Evolutionary conservation across 2,329 filamentous ascomycete species (phyloP).

Genomic region (Parastagonospora nodorum): DNA sequence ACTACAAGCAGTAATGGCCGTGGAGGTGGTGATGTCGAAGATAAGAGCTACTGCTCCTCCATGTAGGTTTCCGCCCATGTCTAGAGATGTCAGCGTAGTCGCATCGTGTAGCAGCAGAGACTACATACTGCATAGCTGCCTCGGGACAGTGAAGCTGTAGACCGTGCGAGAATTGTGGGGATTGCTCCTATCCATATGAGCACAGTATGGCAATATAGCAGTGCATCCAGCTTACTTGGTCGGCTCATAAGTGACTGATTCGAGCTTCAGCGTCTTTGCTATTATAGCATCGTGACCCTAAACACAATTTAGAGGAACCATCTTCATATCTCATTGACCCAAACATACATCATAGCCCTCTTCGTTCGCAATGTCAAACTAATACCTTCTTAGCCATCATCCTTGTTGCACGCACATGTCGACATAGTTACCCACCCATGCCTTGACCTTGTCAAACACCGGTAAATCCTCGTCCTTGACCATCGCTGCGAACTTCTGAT

Average conservation of each 20-base stretch:
- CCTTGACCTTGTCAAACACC: slow-evolving; percentile 24
- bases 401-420: neutral
- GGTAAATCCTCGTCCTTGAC: slow-evolving; percentile 8
- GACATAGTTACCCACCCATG: slow-evolving; percentile 14
- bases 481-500: too few species aligned
- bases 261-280: slow-evolving; percentile 38
- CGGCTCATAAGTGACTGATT: slow-evolving; percentile 38
- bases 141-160: slow-evolving; percentile 53
- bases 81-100: neutral
- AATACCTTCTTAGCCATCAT: slow-evolving; percentile 5
- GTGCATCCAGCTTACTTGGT: slow-evolving; percentile 9
- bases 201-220: neutral
- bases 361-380: slow-evolving; percentile 25
- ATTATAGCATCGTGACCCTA: slow-evolving; percentile 42
- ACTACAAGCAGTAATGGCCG: slow-evolving; percentile 40
- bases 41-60: slow-evolving; percentile 60
- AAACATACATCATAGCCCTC: slow-evolving; percentile 32
- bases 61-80: slow-evolving; percentile 53
- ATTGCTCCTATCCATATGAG: slow-evolving; percentile 8
- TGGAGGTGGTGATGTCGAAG: slow-evolving; percentile 59
- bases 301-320: slow-evolving; percentile 3
- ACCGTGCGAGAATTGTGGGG: slow-evolving; percentile 44
- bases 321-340: neutral
- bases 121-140: slow-evolving; percentile 51
- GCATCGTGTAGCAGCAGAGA: neutral